Conservation (phyloP, 2,329 filamentous ascomycete species). For the Fonsecaea pedrosoi region DNA sequence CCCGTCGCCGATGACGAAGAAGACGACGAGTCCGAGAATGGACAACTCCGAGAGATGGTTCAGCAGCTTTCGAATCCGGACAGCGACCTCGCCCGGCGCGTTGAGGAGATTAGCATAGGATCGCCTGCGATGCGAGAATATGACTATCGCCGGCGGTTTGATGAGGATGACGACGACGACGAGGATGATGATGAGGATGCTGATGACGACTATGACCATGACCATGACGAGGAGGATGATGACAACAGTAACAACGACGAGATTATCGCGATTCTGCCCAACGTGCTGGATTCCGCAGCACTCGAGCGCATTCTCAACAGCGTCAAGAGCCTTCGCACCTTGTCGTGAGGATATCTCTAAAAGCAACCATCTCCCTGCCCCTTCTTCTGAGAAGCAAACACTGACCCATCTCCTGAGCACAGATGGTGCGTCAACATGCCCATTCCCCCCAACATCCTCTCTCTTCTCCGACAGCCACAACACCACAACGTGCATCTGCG, state of each 20-base stretch:
- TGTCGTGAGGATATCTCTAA: background rate
- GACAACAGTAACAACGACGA: too few relatives aligned
- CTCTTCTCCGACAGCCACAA: background rate
- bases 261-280: constrained; percentile 3
- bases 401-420: background rate
- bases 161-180: too few relatives aligned
- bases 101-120: constrained; percentile 7
- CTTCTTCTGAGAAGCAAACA: background rate
- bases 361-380: too few relatives aligned
- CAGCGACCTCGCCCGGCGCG: background rate
- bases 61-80: constrained; percentile 1
- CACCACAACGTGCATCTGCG: constrained; percentile 3
- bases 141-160: background rate
- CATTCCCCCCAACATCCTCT: constrained; percentile 6
- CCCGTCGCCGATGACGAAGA: background rate
- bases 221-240: too few relatives aligned
- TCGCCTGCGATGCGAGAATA: background rate
- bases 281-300: background rate
- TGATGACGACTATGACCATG: background rate
- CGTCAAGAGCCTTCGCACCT: constrained; percentile 4
- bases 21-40: background rate
- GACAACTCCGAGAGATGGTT: background rate
- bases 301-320: constrained; percentile 3
- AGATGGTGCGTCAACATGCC: constrained; percentile 16
- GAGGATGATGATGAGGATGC: background rate